Percentiles rank a stretch among this genome's conserved stretches.
phyloP scores from a whole-genome alignment of 2,329 filamentous ascomycete species.

The Fusarium anthophilum region DNA sequence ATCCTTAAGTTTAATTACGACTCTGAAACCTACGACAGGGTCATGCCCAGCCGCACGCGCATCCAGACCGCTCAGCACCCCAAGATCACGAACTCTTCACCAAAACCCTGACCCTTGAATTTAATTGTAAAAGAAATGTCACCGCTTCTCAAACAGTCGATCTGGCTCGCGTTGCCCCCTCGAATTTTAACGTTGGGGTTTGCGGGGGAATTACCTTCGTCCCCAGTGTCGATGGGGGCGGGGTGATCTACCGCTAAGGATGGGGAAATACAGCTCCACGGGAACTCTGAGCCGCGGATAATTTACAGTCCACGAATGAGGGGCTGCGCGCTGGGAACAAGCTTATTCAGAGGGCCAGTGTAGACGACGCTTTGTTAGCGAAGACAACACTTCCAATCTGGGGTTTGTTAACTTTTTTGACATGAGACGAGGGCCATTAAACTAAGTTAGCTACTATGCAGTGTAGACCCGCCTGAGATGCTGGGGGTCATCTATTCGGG shows the following conservation, averaged over 20 bases:
- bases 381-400: neutral
- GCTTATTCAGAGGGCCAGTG: constrained; percentile 5
- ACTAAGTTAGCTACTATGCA: neutral
- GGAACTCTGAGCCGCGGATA: constrained; percentile 31
- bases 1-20: neutral
- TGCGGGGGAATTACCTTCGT: constrained; percentile 12
- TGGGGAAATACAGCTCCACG: constrained; percentile 37
- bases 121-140: neutral
- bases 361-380: neutral
- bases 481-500: constrained; percentile 8
- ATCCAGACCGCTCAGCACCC: neutral
- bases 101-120: neutral
- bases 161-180: neutral
- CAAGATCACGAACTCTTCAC: neutral
- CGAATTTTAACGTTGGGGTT: constrained; percentile 12
- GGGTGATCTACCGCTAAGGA: constrained; percentile 31
- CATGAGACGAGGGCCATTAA: neutral
- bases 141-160: neutral
- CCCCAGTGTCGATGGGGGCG: constrained; percentile 22
- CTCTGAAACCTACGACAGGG: neutral
- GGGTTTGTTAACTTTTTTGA: neutral
- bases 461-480: neutral
- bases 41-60: neutral
- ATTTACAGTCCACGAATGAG: constrained; percentile 6
- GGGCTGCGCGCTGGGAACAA: neutral